Evolutionary conservation across 192 early-diverging fungal species (phyloP).

Genomic region (Paraglomus occultum): DNA sequence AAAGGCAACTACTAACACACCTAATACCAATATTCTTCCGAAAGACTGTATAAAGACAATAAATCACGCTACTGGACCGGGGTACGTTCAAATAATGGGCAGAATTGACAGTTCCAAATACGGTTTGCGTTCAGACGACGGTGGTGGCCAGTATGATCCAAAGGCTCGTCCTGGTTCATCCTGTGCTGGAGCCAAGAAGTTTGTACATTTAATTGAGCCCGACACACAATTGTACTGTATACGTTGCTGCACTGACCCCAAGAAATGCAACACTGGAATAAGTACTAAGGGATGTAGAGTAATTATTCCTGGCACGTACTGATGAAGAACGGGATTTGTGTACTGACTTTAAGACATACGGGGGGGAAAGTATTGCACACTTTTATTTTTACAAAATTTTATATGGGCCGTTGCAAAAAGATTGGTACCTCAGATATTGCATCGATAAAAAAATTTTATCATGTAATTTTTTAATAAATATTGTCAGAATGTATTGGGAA

Average conservation of each 20-base stretch:
- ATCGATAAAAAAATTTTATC: too few relatives aligned
- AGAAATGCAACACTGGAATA: constrained; percentile 29
- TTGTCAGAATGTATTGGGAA: too few relatives aligned
- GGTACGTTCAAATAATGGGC: constrained; percentile 53
- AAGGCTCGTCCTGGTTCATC: constrained; percentile 41
- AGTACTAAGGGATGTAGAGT: constrained; percentile 32
- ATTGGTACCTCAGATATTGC: too few relatives aligned
- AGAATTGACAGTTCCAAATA: constrained; percentile 43
- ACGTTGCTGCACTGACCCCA: constrained; percentile 46
- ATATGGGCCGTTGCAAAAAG: too few relatives aligned
- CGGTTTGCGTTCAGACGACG: constrained; percentile 38
- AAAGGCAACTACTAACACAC: constrained; percentile 32
- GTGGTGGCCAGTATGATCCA: constrained; percentile 54
- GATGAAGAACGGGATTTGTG: too few relatives aligned
- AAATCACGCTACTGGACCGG: constrained; percentile 32
- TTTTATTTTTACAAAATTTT: too few relatives aligned
- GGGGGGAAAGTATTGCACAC: too few relatives aligned
- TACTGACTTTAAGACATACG: too few relatives aligned
- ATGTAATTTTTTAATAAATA: too few relatives aligned
- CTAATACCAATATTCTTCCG: constrained; percentile 37
- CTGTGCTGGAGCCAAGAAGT: constrained; percentile 48
- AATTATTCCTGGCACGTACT: constrained; percentile 12
- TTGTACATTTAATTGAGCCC: constrained; percentile 56
- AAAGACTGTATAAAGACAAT: constrained; percentile 42
- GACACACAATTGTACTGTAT: constrained; percentile 47